Conservation (phyloP, 371 early-diverging fungal species). For the Mortierella sp. region DNA sequence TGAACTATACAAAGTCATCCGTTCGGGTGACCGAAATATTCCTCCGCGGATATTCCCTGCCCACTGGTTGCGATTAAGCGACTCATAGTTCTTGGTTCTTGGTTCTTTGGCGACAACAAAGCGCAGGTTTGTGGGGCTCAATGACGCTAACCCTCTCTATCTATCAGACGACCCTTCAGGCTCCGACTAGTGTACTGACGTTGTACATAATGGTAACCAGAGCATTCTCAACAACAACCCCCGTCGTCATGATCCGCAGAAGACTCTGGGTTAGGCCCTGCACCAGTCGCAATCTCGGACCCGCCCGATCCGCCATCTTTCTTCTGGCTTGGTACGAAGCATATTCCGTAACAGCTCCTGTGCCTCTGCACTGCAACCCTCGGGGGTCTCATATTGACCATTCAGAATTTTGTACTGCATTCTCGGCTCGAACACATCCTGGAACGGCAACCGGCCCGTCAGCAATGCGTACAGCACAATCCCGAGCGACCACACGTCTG, state of each 20-base stretch:
- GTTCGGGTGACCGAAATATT: too few relatives aligned
- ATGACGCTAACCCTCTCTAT: too few relatives aligned
- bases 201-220: too few relatives aligned
- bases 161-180: too few relatives aligned
- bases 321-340: conserved; percentile 36
- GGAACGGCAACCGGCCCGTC: conserved; percentile 79
- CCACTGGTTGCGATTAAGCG: too few relatives aligned
- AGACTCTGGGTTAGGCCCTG: conserved; percentile 1
- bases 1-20: too few relatives aligned
- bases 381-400: conserved; percentile 59
- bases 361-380: conserved; percentile 26
- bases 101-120: too few relatives aligned
- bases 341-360: conserved; percentile 26
- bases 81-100: too few relatives aligned
- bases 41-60: too few relatives aligned
- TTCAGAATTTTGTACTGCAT: conserved; percentile 75
- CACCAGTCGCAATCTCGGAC: conserved; percentile 45
- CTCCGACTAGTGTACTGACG: too few relatives aligned
- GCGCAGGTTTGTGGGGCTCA: too few relatives aligned
- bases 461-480: conserved; percentile 80
- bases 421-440: conserved; percentile 77
- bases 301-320: conserved; percentile 42
- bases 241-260: background rate
- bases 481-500: conserved; percentile 90
- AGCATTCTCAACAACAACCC: background rate